Percentiles rank a stretch among this genome's conserved stretches.
Evolutionary conservation across 2,329 filamentous ascomycete species (phyloP).

Genomic region (Lachnellula subtilissima): DNA sequence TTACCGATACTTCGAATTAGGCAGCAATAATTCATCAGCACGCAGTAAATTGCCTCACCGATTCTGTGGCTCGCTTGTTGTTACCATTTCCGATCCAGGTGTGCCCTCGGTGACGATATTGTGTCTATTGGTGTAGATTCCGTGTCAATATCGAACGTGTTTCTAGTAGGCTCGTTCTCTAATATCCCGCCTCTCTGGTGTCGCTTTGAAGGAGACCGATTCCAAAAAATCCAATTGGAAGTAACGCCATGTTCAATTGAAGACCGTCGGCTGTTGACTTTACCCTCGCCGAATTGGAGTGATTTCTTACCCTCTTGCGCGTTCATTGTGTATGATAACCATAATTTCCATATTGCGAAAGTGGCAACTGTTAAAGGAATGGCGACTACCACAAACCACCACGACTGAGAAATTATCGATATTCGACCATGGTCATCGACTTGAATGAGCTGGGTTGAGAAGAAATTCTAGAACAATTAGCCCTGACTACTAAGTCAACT

Average conservation of each 20-base stretch:
- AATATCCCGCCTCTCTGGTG: not conserved
- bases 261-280: not conserved
- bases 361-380: constrained; percentile 13
- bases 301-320: not conserved
- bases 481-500: not conserved
- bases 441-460: constrained; percentile 15
- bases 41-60: too few relatives aligned
- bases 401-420: constrained; percentile 6
- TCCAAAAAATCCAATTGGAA: not conserved
- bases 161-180: not conserved
- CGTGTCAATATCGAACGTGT: too few relatives aligned
- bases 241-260: not conserved
- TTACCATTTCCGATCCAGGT: too few relatives aligned
- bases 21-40: too few relatives aligned
- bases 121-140: too few relatives aligned
- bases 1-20: too few relatives aligned
- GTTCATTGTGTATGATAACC: constrained; percentile 3
- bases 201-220: not conserved
- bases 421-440: constrained; percentile 7
- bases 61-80: too few relatives aligned
- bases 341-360: constrained; percentile 9
- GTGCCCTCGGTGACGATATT: too few relatives aligned
- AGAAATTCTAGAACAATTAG: constrained; percentile 12
- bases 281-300: not conserved
- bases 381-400: constrained; percentile 11